Evolutionary conservation across 345 rosid genomes (phyloP).

Genomic region (Balakata baccata): DNA sequence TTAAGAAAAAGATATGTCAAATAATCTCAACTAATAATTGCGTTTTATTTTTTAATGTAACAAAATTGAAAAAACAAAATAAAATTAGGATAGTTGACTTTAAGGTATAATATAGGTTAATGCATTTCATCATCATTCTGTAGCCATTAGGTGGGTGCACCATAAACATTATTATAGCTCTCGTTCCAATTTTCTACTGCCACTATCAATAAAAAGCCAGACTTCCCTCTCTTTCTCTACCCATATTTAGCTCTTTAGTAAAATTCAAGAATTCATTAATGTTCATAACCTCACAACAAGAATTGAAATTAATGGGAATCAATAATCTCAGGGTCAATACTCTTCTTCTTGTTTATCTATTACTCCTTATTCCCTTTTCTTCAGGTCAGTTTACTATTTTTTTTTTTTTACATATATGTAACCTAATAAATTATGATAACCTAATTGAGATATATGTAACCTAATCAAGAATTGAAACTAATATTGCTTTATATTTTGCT

Average conservation of each 20-base stretch:
- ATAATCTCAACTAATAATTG: too few relatives aligned
- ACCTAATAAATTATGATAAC: not conserved
- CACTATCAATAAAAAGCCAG: conserved; percentile 23
- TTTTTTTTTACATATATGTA: too few relatives aligned
- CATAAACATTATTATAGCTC: conserved; percentile 21
- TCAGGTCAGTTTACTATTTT: conserved; percentile 28
- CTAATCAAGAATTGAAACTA: too few relatives aligned
- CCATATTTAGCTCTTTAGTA: not conserved
- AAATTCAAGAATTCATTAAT: not conserved
- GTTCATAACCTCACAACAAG: too few relatives aligned
- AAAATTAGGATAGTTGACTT: conserved; percentile 42
- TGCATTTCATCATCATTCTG: conserved; percentile 43
- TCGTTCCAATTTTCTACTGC: conserved; percentile 7
- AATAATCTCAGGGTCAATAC: conserved; percentile 29
- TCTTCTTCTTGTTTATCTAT: conserved; percentile 35
- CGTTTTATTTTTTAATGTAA: too few relatives aligned
- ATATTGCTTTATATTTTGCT: too few relatives aligned
- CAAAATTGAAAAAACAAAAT: not conserved
- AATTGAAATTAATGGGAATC: conserved; percentile 36
- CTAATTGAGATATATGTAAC: too few relatives aligned
- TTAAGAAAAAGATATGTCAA: too few relatives aligned
- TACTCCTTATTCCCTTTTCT: conserved; percentile 37
- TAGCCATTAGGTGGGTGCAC: conserved; percentile 47
- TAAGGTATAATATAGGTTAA: conserved; percentile 10
- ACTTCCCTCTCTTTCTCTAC: conserved; percentile 21